Percentiles rank a stretch among this genome's conserved stretches.
Conservation (phyloP, 163 green algal species). For the Chlorella variabilis region DNA sequence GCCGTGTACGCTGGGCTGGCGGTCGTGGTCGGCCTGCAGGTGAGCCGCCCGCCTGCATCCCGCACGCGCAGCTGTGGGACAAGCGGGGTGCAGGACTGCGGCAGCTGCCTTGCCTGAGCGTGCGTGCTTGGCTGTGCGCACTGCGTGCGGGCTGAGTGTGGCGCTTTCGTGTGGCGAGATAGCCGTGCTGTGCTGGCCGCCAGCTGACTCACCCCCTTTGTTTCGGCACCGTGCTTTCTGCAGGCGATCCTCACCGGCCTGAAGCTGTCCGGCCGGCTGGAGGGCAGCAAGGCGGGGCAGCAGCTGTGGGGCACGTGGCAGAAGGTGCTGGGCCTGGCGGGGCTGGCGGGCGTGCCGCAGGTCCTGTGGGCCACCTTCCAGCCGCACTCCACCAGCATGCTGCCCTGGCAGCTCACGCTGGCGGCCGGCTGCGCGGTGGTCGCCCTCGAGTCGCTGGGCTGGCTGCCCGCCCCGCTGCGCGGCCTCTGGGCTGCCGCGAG, state of each 20-base stretch:
- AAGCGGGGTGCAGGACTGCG: not conserved
- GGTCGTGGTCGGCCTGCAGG: slow-evolving; percentile 1
- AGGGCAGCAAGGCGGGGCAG: slow-evolving; percentile 10
- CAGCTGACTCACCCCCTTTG: too few species aligned
- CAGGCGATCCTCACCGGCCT: slow-evolving; percentile 40
- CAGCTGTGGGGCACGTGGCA: slow-evolving; percentile 45
- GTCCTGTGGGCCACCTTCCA: slow-evolving; percentile 35
- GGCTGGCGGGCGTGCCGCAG: slow-evolving; percentile 51
- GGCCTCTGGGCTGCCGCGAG: slow-evolving; percentile 42
- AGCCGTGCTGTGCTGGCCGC: too few species aligned
- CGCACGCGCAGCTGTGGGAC: too few species aligned
- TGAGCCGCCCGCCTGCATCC: not conserved
- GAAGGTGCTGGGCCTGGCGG: slow-evolving; percentile 47
- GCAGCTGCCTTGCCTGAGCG: too few species aligned
- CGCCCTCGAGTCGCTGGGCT: not conserved
- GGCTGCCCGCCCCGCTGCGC: slow-evolving; percentile 8
- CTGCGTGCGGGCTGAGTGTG: too few species aligned
- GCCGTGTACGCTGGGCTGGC: slow-evolving; percentile 2
- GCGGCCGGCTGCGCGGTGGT: not conserved
- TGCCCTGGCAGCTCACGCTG: slow-evolving; percentile 10
- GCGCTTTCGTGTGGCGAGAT: too few species aligned
- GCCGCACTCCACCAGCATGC: not conserved
- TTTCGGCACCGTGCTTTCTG: too few species aligned
- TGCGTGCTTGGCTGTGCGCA: too few species aligned
- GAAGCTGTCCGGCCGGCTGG: slow-evolving; percentile 40